Base-by-base conservation (phyloP, 2,329 filamentous ascomycete species). In the Coniochaeta pulveracea region DNA sequence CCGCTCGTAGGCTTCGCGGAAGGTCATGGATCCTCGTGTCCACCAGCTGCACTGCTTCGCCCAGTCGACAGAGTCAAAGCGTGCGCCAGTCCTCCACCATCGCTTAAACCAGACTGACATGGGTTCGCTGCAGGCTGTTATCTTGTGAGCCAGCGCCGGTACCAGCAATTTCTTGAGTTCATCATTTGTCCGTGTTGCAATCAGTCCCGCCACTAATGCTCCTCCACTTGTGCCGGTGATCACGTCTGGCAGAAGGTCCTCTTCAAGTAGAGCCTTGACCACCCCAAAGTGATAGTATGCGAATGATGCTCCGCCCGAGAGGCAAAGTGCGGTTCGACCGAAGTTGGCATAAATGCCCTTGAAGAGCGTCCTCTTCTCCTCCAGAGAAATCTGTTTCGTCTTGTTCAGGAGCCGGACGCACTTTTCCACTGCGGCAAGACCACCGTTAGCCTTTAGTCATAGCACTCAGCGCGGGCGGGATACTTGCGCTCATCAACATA, bases 241-340 rank as follows among this genome's bases (percentile, higher is more conserved):
- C 44, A 98, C 89, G 41, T 93, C 82, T 0, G 91, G 91, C 1
- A 98, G 62, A 2, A 93, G 66, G 37, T 82, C 73, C 10, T 85
- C 83, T 47, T 96, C 91, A 5, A 96, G 64, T 4, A 96, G 67
- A 7, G 88, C 89, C 53, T 85, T 89, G 32, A 91, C 74, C 8
- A 98, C 84, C 9, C 91, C 91, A 42, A 95, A 85, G 54, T 98
- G 91, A 53, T 96, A 96, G 54, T 94, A 96, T 5, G 91, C 86
- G 57, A 98, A 95, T 0, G 83, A 84, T 4, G 89, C 91, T 1
- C 91, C 91, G 3, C 91, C 91, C 4, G 86, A 95, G 2, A 98
- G 64, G 50, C 89, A 98, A 3, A 98, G 66, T 0, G 91, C 91
- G 6, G 89, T 94, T 19, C 89, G 79, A 19, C 91, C 91, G 47